A percentile compares a stretch with the other conserved stretches of the same genome.
Conservation (phyloP, 495 filamentous ascomycete genomes). For the Penicillium cataractarum region DNA sequence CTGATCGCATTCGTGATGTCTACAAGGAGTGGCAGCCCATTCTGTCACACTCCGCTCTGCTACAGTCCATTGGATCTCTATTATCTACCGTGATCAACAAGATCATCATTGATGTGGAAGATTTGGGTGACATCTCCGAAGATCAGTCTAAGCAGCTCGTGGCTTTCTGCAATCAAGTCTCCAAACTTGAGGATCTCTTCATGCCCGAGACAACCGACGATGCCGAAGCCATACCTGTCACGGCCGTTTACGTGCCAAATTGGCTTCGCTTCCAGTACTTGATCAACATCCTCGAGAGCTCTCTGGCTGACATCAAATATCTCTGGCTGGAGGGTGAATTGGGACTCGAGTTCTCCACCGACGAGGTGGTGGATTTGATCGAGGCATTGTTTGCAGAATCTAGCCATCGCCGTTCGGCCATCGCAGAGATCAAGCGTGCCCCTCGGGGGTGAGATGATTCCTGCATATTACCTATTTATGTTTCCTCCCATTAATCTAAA, state of each 20-base stretch:
- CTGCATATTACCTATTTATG: not conserved
- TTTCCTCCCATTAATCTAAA: not conserved
- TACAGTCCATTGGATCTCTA: slow-evolving; percentile 83
- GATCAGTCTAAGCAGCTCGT: slow-evolving; percentile 82
- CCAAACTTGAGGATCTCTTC: slow-evolving; percentile 74
- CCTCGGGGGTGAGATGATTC: slow-evolving; percentile 20
- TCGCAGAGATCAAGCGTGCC: slow-evolving; percentile 71
- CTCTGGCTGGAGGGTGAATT: slow-evolving; percentile 87
- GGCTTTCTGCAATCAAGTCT: slow-evolving; percentile 70
- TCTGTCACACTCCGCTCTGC: slow-evolving; percentile 77
- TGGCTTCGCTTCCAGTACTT: slow-evolving; percentile 94
- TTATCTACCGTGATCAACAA: slow-evolving; percentile 79
- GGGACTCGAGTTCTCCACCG: slow-evolving; percentile 76
- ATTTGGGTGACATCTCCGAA: slow-evolving; percentile 83
- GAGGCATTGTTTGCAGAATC: slow-evolving; percentile 90
- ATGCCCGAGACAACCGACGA: slow-evolving; percentile 53
- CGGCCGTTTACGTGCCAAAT: slow-evolving; percentile 74
- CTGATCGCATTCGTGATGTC: slow-evolving; percentile 68
- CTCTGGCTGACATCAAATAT: slow-evolving; percentile 83
- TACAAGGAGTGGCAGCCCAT: slow-evolving; percentile 78
- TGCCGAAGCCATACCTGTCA: slow-evolving; percentile 59
- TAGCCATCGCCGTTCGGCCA: slow-evolving; percentile 70
- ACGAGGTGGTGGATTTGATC: slow-evolving; percentile 88
- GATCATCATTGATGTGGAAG: slow-evolving; percentile 81
- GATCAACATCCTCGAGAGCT: slow-evolving; percentile 85